Percentiles rank a stretch among this genome's conserved stretches.
These are phyloP conservation scores for Penicillium corylophilum DNA, from an alignment of 2,329 filamentous ascomycete genomes.

Conservation along the genomic window DNA sequence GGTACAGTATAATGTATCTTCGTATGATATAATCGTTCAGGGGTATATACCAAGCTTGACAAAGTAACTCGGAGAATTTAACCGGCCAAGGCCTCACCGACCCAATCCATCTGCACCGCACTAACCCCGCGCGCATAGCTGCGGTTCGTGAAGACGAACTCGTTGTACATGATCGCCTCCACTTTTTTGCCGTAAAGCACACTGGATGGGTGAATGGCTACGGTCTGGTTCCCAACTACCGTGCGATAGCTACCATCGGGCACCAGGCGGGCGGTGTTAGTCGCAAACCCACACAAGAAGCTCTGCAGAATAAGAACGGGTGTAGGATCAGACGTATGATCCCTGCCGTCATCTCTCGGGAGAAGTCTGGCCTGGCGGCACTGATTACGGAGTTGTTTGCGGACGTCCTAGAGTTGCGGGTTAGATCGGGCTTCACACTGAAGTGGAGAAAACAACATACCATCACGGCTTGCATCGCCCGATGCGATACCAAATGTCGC, in stretches of 20 bases:
- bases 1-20: background rate
- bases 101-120: slow-evolving; percentile 62
- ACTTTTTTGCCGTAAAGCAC: slow-evolving; percentile 60
- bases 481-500: slow-evolving; percentile 59
- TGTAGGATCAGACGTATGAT: slow-evolving; percentile 33
- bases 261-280: slow-evolving; percentile 60
- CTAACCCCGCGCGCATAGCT: slow-evolving; percentile 63
- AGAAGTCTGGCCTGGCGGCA: slow-evolving; percentile 52
- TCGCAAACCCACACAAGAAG: slow-evolving; percentile 58
- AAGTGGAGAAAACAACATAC: slow-evolving; percentile 26
- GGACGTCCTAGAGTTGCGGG: slow-evolving; percentile 49
- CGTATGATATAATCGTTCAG: background rate
- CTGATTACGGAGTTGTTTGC: slow-evolving; percentile 60
- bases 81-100: slow-evolving; percentile 51
- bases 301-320: slow-evolving; percentile 55
- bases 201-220: slow-evolving; percentile 63
- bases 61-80: slow-evolving; percentile 6
- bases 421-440: slow-evolving; percentile 2
- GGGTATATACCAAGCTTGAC: slow-evolving; percentile 13
- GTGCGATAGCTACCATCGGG: slow-evolving; percentile 64
- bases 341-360: slow-evolving; percentile 25
- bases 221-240: slow-evolving; percentile 59
- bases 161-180: slow-evolving; percentile 64
- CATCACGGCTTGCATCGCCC: slow-evolving; percentile 66
- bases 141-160: slow-evolving; percentile 65